Percentiles rank a stretch among this genome's conserved stretches.
Evolutionary conservation across 1,284 basidiomycete genomes (phyloP).

Genomic region (Neotropicomus parvogracilis): DNA sequence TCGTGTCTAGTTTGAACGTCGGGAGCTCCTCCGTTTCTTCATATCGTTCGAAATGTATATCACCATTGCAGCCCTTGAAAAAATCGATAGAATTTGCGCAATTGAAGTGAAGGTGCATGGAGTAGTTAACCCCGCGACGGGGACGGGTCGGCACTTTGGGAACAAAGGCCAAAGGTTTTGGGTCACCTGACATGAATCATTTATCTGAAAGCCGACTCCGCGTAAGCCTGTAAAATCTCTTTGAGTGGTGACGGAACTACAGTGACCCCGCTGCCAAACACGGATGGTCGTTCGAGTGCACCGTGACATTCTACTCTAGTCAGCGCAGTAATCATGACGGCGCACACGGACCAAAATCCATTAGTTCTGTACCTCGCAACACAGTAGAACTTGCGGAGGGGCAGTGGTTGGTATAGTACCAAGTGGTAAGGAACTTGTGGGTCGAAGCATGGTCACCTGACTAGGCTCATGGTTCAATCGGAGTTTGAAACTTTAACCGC

Average conservation of each 20-base stretch:
- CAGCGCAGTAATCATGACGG: background rate
- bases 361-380: background rate
- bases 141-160: constrained; percentile 16
- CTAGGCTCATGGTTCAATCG: constrained; percentile 15
- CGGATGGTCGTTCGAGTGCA: background rate
- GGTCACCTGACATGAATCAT: constrained; percentile 10
- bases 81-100: constrained; percentile 1
- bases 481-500: constrained; percentile 12
- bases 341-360: background rate
- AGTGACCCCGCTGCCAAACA: background rate
- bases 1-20: background rate
- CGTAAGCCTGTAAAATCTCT: background rate
- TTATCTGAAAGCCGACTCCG: constrained; percentile 4
- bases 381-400: no score
- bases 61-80: constrained; percentile 12
- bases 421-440: no score
- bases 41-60: constrained; percentile 10
- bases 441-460: constrained; percentile 20
- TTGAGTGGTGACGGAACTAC: background rate
- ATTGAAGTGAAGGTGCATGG: background rate
- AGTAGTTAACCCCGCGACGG: constrained; percentile 12
- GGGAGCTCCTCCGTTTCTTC: constrained; percentile 17
- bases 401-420: no score
- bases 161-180: constrained; percentile 3
- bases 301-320: background rate